phyloP scores from a whole-genome alignment of 129 eudicot genomes.

The Dittrichia graveolens region DNA sequence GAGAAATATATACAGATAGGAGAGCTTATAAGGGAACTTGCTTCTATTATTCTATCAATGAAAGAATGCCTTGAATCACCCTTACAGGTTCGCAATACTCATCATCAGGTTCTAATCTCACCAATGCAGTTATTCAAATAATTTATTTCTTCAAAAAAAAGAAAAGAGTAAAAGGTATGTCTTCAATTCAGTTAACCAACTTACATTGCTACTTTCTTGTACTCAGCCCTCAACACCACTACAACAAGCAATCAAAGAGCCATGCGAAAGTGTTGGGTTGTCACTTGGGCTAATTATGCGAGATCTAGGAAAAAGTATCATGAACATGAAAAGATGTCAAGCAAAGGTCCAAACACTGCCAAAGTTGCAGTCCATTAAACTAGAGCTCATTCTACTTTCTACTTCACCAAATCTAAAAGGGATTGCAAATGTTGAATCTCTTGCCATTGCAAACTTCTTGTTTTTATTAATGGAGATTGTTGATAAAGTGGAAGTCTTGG shows the following conservation, averaged over 20 bases:
- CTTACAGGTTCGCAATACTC: conserved; percentile 49
- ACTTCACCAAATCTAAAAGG: conserved; percentile 37
- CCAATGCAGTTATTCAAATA: not conserved
- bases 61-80: conserved; percentile 68
- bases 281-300: conserved; percentile 49
- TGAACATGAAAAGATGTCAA: conserved; percentile 58
- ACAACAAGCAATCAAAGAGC: conserved; percentile 55
- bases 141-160: no score
- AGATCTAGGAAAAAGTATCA: conserved; percentile 68
- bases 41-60: conserved; percentile 57
- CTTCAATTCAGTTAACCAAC: not conserved
- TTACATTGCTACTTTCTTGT: conserved; percentile 14
- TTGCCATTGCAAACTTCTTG: conserved; percentile 55
- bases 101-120: not conserved
- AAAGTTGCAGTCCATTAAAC: conserved; percentile 50
- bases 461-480: conserved; percentile 58
- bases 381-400: conserved; percentile 37
- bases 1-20: conserved; percentile 68
- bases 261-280: conserved; percentile 48
- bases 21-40: conserved; percentile 70
- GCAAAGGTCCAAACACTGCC: conserved; percentile 43
- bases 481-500: conserved; percentile 59
- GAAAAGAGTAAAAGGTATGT: not conserved
- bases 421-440: conserved; percentile 40
- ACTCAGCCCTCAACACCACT: conserved; percentile 48